These are phyloP conservation scores for Pleurotus citrinopileatus DNA, from an alignment of 768 basidiomycete species.

Conservation along the genomic window DNA sequence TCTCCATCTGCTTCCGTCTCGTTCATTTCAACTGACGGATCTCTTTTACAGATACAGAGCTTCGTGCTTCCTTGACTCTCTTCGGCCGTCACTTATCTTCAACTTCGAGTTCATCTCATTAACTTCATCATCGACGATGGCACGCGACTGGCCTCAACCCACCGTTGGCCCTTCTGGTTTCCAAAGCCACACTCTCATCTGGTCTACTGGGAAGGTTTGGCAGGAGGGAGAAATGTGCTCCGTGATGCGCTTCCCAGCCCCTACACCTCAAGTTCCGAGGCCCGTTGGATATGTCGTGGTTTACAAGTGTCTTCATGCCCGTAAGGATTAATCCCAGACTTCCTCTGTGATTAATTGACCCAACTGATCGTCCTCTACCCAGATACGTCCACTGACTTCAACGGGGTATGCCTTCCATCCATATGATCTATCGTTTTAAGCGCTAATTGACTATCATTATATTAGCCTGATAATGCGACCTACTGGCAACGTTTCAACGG, in stretches of 20 bases:
- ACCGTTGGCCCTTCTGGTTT: not conserved
- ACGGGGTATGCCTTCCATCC: not conserved
- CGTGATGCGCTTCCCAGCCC: not conserved
- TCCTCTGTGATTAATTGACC: not conserved
- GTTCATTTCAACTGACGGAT: not conserved
- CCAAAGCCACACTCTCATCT: not conserved
- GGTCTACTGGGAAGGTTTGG: not conserved
- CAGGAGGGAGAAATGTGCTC: conserved; percentile 4
- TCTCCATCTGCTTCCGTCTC: not conserved
- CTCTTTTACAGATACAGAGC: not conserved
- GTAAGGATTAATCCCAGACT: not conserved
- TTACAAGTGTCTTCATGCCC: not conserved
- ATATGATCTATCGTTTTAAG: not conserved
- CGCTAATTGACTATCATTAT: not conserved
- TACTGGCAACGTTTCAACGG: not conserved
- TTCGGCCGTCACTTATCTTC: not conserved
- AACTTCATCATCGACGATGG: not conserved
- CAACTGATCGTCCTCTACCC: not conserved
- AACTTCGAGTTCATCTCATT: not conserved
- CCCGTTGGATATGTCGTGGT: conserved; percentile 3
- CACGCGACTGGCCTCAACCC: not conserved
- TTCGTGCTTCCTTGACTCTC: not conserved
- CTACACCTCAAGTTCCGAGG: too few relatives aligned
- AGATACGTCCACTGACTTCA: not conserved
- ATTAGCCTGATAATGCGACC: not conserved